Base-by-base conservation (phyloP, 352 stramenopile genomes). In the Phytophthora capsici region DNA sequence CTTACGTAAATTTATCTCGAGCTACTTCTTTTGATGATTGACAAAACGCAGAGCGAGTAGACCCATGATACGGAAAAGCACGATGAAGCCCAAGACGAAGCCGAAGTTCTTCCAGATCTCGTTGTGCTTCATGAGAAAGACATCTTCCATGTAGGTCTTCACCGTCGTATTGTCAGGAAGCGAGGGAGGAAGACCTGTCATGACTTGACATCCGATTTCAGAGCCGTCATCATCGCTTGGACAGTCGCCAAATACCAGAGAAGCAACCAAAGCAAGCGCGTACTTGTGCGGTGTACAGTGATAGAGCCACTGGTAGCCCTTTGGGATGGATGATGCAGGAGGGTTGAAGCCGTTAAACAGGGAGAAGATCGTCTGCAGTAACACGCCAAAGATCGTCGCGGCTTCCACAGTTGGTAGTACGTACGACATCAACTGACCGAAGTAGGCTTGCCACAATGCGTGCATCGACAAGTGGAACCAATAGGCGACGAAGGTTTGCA, bases 11-110 rank as follows among this genome's bases (percentile, higher is more conserved):
- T n/a, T n/a, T n/a, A n/a, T n/a, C n/a, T n/a, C n/a, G n/a, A n/a
- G 50, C 71, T 89, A 79, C 49, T 61, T 69, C 54, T 82, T 80
- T 32, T 82, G 74, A 23, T 76, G 69, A 37, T 78, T 80, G 9
- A 66, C 66, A 46, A 49, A 80, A 48, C 48, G 74, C 30, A 66
- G 17, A 4, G 57, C 36, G 0, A 58, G 32, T 20, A 66, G 26
- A 20, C 34, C 60, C 7, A 80, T 20, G 16, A 76, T 2, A 6
- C 63, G 63, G 17, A 56, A 70, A 14, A 75, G 0, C 16, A 78
- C 45, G 14, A 82, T 75, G 54, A 74, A 67, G 17, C 28, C 63
- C 1, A 80, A 16, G 1, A 66, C 26, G 37, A 82, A 56, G 1
- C 46, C 56, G 28, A 70, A 73, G 45, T 80, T 69, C 19, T 57